Percentiles rank a stretch among this genome's conserved stretches.
Conservation (phyloP, 1,284 basidiomycete species). For the Moesziomyces sp. region DNA sequence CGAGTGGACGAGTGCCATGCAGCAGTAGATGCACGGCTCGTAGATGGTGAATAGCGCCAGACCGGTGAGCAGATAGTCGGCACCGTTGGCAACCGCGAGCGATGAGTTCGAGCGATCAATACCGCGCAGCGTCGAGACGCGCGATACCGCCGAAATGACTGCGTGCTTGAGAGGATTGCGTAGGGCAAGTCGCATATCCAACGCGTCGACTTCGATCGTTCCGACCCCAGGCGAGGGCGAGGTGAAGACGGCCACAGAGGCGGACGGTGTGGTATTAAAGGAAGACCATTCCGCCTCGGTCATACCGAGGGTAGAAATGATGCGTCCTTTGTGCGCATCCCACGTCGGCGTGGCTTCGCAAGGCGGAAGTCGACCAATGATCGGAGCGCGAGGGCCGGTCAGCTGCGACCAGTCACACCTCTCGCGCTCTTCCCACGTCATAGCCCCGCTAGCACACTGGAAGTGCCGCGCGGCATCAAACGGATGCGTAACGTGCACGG, state of each 20-base stretch:
- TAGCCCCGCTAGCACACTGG: neutral
- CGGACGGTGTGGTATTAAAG: conserved; percentile 1
- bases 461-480: conserved; percentile 14
- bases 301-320: conserved; percentile 17
- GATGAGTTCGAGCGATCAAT: conserved; percentile 9
- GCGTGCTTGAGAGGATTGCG: conserved; percentile 64
- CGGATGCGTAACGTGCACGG: conserved; percentile 49
- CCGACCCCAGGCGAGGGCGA: conserved; percentile 6
- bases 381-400: conserved; percentile 12
- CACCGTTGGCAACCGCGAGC: conserved; percentile 37
- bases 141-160: conserved; percentile 24
- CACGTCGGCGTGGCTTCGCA: neutral
- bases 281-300: conserved; percentile 14
- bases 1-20: conserved; percentile 65
- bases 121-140: conserved; percentile 19
- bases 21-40: conserved; percentile 65
- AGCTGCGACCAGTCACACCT: conserved; percentile 23
- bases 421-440: conserved; percentile 22
- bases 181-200: conserved; percentile 47
- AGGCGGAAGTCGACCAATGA: conserved; percentile 17
- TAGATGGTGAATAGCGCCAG: conserved; percentile 61
- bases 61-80: conserved; percentile 63
- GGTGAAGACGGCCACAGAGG: neutral
- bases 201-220: conserved; percentile 49
- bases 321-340: conserved; percentile 1